Evolutionary conservation across 2,329 filamentous ascomycete species (phyloP), one percentile per base, ranked within the genome.

Genomic region (Talaromyces sp.): DNA sequence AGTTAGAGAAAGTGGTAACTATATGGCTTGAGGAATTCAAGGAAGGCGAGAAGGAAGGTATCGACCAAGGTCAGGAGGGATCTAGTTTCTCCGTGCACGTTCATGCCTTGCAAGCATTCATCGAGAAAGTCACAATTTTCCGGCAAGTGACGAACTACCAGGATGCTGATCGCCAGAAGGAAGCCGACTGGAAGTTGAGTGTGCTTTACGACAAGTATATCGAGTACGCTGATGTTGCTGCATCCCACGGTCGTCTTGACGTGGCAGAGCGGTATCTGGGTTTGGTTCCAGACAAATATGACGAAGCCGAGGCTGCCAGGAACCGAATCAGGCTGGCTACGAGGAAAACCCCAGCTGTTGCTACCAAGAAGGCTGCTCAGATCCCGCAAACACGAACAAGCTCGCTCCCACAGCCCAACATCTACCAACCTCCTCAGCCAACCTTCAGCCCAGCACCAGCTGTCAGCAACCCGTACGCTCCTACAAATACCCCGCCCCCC

Each of bases 41-140:
- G 64, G 91, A 97, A 75, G 83, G 86, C 22, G 91, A 97, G 73
- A 84, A 88, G 66, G 84, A 85, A 45, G 86, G 85, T 11, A 78
- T 95, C 61, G 82, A 91, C 66, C 82, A 87, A 62, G 80, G 83
- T 19, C 81, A 81, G 22, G 84, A 84, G 35, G 89, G 91, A 67
- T 93, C 89, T 21, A 88, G 85, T 59, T 99, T 97, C 76, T 96
- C 93, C 0, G 86, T 97, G 52, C 94, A 97, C 67, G 91, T 93
- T 57, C 86, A 86, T 61, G 88, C 89, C 48, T 78, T 99, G 43
- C 94, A 97, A 73, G 87, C 89, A 64, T 93, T 99, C 69, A 96
- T 99, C 62, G 94, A 99, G 77, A 99, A 99, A 80, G 94, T 99
- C 48, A 96, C 92, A 0, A 84, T 99, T 56, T 99, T 99, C 85